A percentile compares a stretch with the other conserved stretches of the same genome.
These are phyloP conservation scores for Artemisia annua DNA, from an alignment of 129 eudicot genomes.

Conservation along the genomic window DNA sequence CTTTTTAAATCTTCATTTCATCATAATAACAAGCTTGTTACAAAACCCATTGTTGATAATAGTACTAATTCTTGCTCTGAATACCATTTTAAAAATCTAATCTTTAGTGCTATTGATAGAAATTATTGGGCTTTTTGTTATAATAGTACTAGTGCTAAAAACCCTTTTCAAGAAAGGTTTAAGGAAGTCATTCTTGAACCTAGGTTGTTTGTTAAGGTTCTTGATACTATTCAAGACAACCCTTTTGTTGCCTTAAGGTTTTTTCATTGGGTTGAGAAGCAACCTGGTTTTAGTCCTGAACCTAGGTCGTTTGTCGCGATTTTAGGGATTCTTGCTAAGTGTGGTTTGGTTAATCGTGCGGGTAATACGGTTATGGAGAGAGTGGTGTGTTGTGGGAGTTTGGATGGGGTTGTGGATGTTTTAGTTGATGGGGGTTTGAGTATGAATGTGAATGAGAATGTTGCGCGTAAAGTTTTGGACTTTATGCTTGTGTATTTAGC, in stretches of 20 bases:
- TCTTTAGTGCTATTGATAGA: constrained; percentile 37
- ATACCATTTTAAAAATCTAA: constrained; percentile 34
- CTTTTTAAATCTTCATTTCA: constrained; percentile 34
- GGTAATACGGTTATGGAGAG: constrained; percentile 44
- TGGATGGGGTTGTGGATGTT: constrained; percentile 45
- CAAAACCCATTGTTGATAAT: background rate
- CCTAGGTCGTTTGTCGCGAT: constrained; percentile 41
- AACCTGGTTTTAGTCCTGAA: constrained; percentile 44
- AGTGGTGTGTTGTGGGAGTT: constrained; percentile 37
- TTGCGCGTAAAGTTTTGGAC: constrained; percentile 44
- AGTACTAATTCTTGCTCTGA: constrained; percentile 18
- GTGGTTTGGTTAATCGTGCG: constrained; percentile 42
- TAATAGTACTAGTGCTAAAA: background rate
- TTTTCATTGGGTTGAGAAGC: constrained; percentile 55
- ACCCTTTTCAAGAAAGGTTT: constrained; percentile 29
- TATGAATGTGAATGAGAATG: constrained; percentile 25
- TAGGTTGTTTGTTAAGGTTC: constrained; percentile 48
- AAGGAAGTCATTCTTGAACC: constrained; percentile 42
- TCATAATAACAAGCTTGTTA: constrained; percentile 1
- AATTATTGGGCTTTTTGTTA: constrained; percentile 38
- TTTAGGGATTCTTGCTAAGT: constrained; percentile 51
- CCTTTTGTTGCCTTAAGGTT: constrained; percentile 53
- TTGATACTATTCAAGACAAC: constrained; percentile 39
- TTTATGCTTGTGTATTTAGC: constrained; percentile 46
- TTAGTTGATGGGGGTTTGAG: constrained; percentile 41